A percentile compares a stretch with the other conserved stretches of the same genome.
Evolutionary conservation across 108 stramenopile genomes (phyloP).

Genomic region (Hondaea fermentalgiana): DNA sequence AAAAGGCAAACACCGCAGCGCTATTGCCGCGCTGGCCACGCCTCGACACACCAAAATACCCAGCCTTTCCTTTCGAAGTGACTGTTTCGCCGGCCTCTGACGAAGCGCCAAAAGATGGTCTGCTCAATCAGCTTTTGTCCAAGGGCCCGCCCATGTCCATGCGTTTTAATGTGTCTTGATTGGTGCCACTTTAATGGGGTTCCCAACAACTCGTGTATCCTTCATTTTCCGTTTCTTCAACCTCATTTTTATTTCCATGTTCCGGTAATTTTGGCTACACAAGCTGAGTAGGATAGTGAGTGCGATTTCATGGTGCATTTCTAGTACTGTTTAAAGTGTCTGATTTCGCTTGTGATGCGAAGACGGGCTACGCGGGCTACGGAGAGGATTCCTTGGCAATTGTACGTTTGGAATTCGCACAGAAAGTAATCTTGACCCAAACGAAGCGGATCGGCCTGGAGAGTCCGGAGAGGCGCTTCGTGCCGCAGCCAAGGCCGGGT

Average conservation of each 20-base stretch:
- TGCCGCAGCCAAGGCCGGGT: background rate
- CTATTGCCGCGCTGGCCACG: background rate
- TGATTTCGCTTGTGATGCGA: background rate
- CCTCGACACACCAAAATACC: background rate
- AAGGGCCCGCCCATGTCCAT: slow-evolving; percentile 1
- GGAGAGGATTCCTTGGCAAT: background rate
- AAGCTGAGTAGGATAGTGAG: background rate
- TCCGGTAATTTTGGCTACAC: background rate
- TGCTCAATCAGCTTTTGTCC: background rate
- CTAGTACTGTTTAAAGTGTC: background rate
- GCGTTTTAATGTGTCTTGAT: background rate
- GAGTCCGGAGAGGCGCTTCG: background rate
- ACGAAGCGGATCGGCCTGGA: background rate
- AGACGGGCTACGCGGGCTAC: background rate
- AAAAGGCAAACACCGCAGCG: background rate
- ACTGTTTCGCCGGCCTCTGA: background rate
- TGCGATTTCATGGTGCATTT: background rate
- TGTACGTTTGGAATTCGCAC: background rate
- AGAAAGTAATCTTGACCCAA: background rate
- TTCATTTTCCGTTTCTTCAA: too few relatives aligned
- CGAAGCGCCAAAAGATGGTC: background rate
- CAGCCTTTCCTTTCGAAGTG: background rate
- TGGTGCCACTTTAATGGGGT: too few relatives aligned
- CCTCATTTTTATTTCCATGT: background rate
- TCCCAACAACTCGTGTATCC: too few relatives aligned